Percentiles rank a stretch among this genome's conserved stretches.
These are phyloP conservation scores for Escovopsis sp. DNA, from an alignment of 2,329 filamentous ascomycete genomes.

Conservation along the genomic window DNA sequence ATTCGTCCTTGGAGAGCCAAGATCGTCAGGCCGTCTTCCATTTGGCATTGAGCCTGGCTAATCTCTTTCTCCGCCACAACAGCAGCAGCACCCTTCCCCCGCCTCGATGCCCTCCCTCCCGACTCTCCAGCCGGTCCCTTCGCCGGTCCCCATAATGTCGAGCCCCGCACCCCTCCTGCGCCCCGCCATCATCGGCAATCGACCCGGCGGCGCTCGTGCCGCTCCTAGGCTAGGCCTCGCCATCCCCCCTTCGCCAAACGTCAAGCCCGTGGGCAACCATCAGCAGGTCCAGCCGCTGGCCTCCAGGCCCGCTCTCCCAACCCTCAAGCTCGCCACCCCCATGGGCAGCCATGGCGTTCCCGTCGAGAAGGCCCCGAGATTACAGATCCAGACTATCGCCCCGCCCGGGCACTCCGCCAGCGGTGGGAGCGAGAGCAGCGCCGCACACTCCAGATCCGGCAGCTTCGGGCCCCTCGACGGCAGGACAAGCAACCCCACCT, in stretches of 20 bases:
- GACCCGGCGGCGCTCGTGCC: slow-evolving; percentile 45
- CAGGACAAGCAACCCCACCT: slow-evolving; percentile 64
- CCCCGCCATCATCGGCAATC: slow-evolving; percentile 61
- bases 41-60: too few relatives aligned
- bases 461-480: slow-evolving; percentile 69
- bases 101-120: slow-evolving; percentile 5
- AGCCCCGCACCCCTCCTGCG: slow-evolving; percentile 68
- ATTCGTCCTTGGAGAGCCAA: too few relatives aligned
- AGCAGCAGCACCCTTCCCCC: too few relatives aligned
- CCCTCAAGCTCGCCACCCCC: slow-evolving; percentile 72
- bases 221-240: slow-evolving; percentile 72
- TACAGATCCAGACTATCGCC: slow-evolving; percentile 33
- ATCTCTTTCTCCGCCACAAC: too few relatives aligned
- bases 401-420: slow-evolving; percentile 52
- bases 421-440: slow-evolving; percentile 65
- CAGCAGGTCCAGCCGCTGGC: slow-evolving; percentile 21
- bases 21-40: too few relatives aligned
- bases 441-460: slow-evolving; percentile 64
- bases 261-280: slow-evolving; percentile 53
- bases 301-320: slow-evolving; percentile 47
- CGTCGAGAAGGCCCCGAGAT: slow-evolving; percentile 45
- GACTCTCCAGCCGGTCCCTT: slow-evolving; percentile 17
- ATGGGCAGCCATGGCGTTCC: slow-evolving; percentile 65
- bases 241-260: slow-evolving; percentile 76
- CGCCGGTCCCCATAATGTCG: slow-evolving; percentile 45